Conservation (phyloP, 31 red algal species). For the Endocladia muricata region DNA sequence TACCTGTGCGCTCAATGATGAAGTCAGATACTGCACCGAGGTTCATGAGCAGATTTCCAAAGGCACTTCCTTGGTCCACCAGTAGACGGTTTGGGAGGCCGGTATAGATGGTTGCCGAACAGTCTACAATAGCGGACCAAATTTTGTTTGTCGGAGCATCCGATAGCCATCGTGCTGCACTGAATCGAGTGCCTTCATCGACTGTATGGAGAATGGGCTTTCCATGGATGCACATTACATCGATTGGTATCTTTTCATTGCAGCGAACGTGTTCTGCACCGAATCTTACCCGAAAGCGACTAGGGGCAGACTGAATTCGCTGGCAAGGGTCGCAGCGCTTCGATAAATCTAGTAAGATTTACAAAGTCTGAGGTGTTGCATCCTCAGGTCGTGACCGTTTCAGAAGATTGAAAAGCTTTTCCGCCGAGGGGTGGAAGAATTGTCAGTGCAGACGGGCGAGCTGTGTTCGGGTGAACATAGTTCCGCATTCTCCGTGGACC, state of each 20-base stretch:
- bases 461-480: neutral
- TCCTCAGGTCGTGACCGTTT: neutral
- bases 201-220: neutral
- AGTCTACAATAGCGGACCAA: neutral
- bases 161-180: neutral
- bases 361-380: neutral
- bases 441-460: neutral
- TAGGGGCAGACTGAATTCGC: neutral
- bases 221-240: neutral
- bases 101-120: conserved; percentile 3
- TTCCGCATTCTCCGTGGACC: neutral
- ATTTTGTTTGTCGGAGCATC: neutral
- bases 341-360: neutral
- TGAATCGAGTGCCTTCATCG: neutral
- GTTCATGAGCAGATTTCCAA: neutral
- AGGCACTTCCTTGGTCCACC: conserved; percentile 16
- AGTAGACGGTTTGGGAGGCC: neutral
- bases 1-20: neutral
- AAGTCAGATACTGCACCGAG: neutral
- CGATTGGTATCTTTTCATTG: neutral
- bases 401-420: neutral
- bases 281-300: neutral
- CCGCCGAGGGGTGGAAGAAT: conserved; percentile 4
- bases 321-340: conserved; percentile 2
- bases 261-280: conserved; percentile 1